phyloP scores from a whole-genome alignment of 306 rosid species.

The Inga oerstediana region DNA sequence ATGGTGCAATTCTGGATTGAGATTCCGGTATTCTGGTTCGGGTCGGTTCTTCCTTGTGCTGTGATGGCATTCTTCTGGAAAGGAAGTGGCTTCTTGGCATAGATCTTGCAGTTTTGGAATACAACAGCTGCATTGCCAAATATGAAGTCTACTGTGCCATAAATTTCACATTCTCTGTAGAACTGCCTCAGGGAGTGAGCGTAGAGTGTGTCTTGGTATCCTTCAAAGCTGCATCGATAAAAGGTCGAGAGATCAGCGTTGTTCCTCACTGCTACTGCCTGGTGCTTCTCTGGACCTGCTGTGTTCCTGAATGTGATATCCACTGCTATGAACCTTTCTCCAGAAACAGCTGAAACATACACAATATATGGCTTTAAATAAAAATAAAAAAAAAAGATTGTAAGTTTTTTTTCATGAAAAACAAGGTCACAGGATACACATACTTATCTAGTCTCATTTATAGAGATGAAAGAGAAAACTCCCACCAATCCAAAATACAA shows the following conservation, averaged over 20 bases:
- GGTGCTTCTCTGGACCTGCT: slow-evolving; percentile 75
- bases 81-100: slow-evolving; percentile 58
- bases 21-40: slow-evolving; percentile 68
- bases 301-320: slow-evolving; percentile 83
- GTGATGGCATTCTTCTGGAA: slow-evolving; percentile 59
- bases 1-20: slow-evolving; percentile 79
- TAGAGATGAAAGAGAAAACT: too few species aligned
- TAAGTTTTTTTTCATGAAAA: not conserved
- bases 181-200: slow-evolving; percentile 76
- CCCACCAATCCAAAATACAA: too few species aligned
- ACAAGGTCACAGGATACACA: not conserved
- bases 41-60: slow-evolving; percentile 76
- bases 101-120: slow-evolving; percentile 66
- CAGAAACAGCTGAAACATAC: slow-evolving; percentile 60
- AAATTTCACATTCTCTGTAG: slow-evolving; percentile 71
- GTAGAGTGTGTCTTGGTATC: slow-evolving; percentile 89
- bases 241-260: slow-evolving; percentile 77
- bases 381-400: not conserved
- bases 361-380: not conserved
- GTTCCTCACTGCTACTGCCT: slow-evolving; percentile 84
- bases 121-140: slow-evolving; percentile 87
- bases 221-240: slow-evolving; percentile 84
- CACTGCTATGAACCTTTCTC: slow-evolving; percentile 69
- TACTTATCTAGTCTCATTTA: too few species aligned
- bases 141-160: slow-evolving; percentile 80